Percentiles rank a stretch among this genome's conserved stretches.
Evolutionary conservation across 176 grass and related monocot genomes (phyloP).

Genomic region (Musa schizocarpa): DNA sequence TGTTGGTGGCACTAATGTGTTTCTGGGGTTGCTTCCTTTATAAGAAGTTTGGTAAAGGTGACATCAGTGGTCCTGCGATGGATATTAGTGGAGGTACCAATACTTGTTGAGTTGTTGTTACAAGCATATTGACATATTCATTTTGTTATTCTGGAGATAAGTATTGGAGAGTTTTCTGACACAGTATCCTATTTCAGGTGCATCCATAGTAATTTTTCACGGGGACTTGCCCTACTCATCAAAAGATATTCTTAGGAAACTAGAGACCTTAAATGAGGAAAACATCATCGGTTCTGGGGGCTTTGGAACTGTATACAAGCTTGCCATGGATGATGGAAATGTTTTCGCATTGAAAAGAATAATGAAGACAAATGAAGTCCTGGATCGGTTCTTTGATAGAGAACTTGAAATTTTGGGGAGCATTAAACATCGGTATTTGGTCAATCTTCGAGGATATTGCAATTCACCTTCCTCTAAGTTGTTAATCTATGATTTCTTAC

Average conservation of each 20-base stretch:
- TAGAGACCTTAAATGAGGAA: constrained; percentile 73
- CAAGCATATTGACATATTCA: constrained; percentile 3
- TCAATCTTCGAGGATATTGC: constrained; percentile 98
- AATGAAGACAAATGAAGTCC: constrained; percentile 91
- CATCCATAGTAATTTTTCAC: constrained; percentile 91
- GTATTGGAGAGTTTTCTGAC: constrained; percentile 5
- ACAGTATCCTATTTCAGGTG: constrained; percentile 41
- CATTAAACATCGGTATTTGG: constrained; percentile 96
- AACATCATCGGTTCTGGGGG: constrained; percentile 86
- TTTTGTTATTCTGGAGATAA: constrained; percentile 12
- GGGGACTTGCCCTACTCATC: constrained; percentile 94
- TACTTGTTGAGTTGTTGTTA: constrained; percentile 15
- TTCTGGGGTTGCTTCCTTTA: constrained; percentile 99
- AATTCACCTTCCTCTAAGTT: constrained; percentile 90
- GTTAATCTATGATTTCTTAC: constrained; percentile 95
- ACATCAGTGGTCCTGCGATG: constrained; percentile 64
- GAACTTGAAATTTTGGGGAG: constrained; percentile 99
- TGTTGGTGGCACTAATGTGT: constrained; percentile 97
- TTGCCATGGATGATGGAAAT: constrained; percentile 90
- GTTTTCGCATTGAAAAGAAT: constrained; percentile 95
- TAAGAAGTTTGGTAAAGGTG: constrained; percentile 93
- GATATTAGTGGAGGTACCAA: constrained; percentile 89
- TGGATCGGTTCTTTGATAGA: constrained; percentile 85
- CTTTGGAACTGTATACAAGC: constrained; percentile 95
- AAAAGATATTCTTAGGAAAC: constrained; percentile 89